A percentile compares a stretch with the other conserved stretches of the same genome.
Evolutionary conservation across 306 rosid genomes (phyloP).

Genomic region (Senna tora): DNA sequence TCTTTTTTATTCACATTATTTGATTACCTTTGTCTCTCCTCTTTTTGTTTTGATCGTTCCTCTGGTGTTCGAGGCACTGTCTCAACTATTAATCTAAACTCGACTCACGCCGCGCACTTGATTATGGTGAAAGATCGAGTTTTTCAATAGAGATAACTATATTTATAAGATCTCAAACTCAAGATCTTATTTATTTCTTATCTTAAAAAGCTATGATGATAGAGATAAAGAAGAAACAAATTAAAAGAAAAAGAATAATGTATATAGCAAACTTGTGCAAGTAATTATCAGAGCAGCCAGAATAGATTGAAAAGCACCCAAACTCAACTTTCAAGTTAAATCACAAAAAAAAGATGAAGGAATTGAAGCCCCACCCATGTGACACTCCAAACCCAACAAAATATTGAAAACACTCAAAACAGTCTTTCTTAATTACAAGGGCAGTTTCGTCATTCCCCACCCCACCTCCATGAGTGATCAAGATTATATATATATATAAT

Average conservation of each 20-base stretch:
- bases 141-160: no score
- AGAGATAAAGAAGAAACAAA: slow-evolving; percentile 3
- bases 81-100: no score
- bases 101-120: no score
- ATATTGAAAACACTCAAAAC: slow-evolving; percentile 37
- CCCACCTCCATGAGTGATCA: not conserved
- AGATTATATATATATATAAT: slow-evolving; percentile 1
- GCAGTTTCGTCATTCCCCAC: slow-evolving; percentile 46
- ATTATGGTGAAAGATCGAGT: no score
- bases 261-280: slow-evolving; percentile 27
- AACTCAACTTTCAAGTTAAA: slow-evolving; percentile 52
- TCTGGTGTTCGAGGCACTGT: no score
- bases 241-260: not conserved
- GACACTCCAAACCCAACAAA: slow-evolving; percentile 37
- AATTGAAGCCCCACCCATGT: slow-evolving; percentile 44
- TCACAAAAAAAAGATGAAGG: slow-evolving; percentile 33
- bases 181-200: no score
- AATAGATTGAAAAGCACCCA: slow-evolving; percentile 26
- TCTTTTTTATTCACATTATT: no score
- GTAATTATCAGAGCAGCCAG: slow-evolving; percentile 17
- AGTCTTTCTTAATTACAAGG: slow-evolving; percentile 37
- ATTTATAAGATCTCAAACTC: no score
- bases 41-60: no score
- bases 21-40: no score
- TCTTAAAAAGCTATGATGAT: slow-evolving; percentile 24